Evolutionary conservation across 2,329 filamentous ascomycete genomes (phyloP).

Genomic region (Fonsecaea pugnacius): DNA sequence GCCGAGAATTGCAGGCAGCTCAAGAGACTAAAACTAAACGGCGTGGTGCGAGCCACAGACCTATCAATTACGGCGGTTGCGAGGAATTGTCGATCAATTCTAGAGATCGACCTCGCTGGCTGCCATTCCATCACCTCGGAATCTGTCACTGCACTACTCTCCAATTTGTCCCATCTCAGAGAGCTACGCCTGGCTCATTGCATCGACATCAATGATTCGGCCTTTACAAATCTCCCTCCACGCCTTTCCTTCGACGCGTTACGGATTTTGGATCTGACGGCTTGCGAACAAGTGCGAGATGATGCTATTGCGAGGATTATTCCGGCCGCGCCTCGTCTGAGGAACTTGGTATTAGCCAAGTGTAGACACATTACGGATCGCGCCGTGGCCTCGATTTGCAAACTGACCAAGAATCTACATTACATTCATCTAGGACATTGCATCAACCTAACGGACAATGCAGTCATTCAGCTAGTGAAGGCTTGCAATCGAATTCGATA

Average conservation of each 20-base stretch:
- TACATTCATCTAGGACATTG: constrained; percentile 97
- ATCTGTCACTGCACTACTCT: constrained; percentile 79
- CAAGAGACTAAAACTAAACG: constrained; percentile 94
- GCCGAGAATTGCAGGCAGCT: constrained; percentile 83
- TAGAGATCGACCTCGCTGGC: constrained; percentile 93
- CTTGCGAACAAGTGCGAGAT: constrained; percentile 81
- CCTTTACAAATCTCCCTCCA: constrained; percentile 77
- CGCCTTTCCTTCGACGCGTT: constrained; percentile 79
- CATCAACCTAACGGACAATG: constrained; percentile 83
- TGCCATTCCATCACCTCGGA: constrained; percentile 80
- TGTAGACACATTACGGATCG: constrained; percentile 90
- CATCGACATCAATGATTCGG: constrained; percentile 79
- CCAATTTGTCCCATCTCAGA: constrained; percentile 78
- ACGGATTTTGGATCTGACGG: constrained; percentile 90
- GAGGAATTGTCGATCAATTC: constrained; percentile 83
- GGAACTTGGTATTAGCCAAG: constrained; percentile 92
- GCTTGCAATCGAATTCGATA: constrained; percentile 93
- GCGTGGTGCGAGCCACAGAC: constrained; percentile 83
- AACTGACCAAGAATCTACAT: constrained; percentile 91
- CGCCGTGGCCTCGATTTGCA: constrained; percentile 83
- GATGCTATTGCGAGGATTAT: constrained; percentile 88
- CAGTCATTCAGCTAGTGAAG: constrained; percentile 81
- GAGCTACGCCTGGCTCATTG: constrained; percentile 88
- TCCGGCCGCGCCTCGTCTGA: constrained; percentile 78
- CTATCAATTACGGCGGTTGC: constrained; percentile 83